These are phyloP conservation scores for Pyronema omphalodes DNA, from an alignment of 495 filamentous ascomycete species.

Conservation along the genomic window DNA sequence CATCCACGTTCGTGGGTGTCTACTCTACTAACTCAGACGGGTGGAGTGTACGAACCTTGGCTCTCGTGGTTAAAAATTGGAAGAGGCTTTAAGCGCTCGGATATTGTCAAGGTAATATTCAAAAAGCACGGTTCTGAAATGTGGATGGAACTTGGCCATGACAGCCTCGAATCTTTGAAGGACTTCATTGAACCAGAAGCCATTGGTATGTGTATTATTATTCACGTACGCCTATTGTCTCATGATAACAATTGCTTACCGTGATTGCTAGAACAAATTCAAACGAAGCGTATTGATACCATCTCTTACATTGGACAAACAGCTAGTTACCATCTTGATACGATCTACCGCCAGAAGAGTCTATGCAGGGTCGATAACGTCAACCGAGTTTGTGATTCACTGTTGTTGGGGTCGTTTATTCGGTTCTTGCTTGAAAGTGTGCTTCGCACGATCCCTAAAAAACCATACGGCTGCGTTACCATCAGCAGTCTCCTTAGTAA, in stretches of 20 bases:
- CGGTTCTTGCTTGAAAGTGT: not conserved
- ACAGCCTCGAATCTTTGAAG: not conserved
- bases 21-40: not conserved
- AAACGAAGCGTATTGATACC: conserved; percentile 32
- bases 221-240: not conserved
- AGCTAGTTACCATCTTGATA: conserved; percentile 27
- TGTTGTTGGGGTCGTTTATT: not conserved
- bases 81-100: not conserved
- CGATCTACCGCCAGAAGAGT: not conserved
- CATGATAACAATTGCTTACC: not conserved
- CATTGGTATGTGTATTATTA: not conserved
- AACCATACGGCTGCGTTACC: not conserved
- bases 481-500: not conserved
- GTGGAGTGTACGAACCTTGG: not conserved
- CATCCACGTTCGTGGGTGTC: not conserved
- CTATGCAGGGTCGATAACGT: not conserved
- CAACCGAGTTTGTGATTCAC: not conserved
- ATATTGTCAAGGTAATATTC: not conserved
- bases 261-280: not conserved
- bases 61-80: not conserved
- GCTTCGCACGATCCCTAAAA: not conserved
- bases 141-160: not conserved
- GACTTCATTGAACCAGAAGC: not conserved
- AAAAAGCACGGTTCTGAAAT: not conserved
- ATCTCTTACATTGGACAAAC: conserved; percentile 33